These are phyloP conservation scores for Quercus bicolor DNA, from an alignment of 306 rosid genomes.

Conservation along the genomic window DNA sequence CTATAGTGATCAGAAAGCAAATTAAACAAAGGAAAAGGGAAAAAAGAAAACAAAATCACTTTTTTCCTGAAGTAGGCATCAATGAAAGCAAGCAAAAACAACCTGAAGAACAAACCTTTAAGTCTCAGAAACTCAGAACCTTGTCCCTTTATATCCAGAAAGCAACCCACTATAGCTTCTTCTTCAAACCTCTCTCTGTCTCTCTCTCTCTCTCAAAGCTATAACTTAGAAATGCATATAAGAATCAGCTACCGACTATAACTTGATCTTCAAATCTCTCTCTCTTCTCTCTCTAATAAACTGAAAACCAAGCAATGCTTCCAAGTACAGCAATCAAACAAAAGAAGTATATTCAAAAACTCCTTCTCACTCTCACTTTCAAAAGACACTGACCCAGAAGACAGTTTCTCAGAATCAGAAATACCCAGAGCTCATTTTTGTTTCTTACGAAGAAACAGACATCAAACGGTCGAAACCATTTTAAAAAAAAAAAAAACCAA, in stretches of 20 bases:
- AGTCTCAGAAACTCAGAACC: slow-evolving; percentile 46
- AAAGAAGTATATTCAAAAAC: slow-evolving; percentile 28
- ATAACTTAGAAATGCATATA: slow-evolving; percentile 10
- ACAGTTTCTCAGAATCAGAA: slow-evolving; percentile 32
- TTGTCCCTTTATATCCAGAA: slow-evolving; percentile 10
- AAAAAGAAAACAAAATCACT: slow-evolving; percentile 14
- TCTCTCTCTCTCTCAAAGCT: slow-evolving; percentile 11
- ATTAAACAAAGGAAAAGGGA: background rate
- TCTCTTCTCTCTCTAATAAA: background rate
- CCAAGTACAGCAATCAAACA: slow-evolving; percentile 42
- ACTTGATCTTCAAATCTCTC: slow-evolving; percentile 24
- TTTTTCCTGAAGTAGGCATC: slow-evolving; percentile 32
- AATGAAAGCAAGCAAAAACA: slow-evolving; percentile 36
- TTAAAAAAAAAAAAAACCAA: background rate
- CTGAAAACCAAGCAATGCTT: slow-evolving; percentile 21
- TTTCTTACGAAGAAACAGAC: slow-evolving; percentile 24
- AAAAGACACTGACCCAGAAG: slow-evolving; percentile 9
- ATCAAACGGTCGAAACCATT: slow-evolving; percentile 27
- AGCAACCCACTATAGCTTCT: slow-evolving; percentile 41
- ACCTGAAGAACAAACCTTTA: slow-evolving; percentile 65
- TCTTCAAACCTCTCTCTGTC: slow-evolving; percentile 45
- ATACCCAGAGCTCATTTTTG: slow-evolving; percentile 23
- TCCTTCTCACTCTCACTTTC: slow-evolving; percentile 17
- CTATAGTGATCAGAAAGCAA: background rate
- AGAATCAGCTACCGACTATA: slow-evolving; percentile 24